Percentiles rank a stretch among this genome's conserved stretches.
These are phyloP conservation scores for Chaetomium strumarium DNA, from an alignment of 2,329 filamentous ascomycete species.

Conservation along the genomic window DNA sequence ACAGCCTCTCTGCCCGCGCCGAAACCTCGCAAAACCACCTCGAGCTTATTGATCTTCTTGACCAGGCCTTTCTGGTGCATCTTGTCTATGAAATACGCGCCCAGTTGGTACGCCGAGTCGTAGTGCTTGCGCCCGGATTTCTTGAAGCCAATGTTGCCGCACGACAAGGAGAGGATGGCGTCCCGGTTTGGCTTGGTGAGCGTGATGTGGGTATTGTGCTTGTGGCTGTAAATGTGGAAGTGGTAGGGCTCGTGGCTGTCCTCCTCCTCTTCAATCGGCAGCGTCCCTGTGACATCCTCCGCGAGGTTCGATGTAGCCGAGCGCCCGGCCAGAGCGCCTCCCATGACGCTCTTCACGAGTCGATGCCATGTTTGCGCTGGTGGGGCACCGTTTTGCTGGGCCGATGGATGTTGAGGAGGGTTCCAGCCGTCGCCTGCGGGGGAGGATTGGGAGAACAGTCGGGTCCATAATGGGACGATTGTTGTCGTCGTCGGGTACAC, in stretches of 20 bases:
- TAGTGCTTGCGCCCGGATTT: slow-evolving; percentile 76
- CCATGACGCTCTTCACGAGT: slow-evolving; percentile 13
- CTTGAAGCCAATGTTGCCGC: slow-evolving; percentile 86
- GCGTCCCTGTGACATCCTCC: slow-evolving; percentile 17
- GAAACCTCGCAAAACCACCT: slow-evolving; percentile 80
- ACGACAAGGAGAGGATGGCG: slow-evolving; percentile 71
- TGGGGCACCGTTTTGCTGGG: not conserved
- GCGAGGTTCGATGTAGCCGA: slow-evolving; percentile 10
- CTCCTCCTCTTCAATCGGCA: slow-evolving; percentile 40
- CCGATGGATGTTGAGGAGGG: not conserved
- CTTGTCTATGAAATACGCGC: slow-evolving; percentile 73
- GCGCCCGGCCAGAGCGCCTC: not conserved
- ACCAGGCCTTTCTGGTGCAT: slow-evolving; percentile 78
- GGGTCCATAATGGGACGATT: slow-evolving; percentile 21
- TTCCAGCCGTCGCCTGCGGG: slow-evolving; percentile 3
- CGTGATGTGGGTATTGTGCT: slow-evolving; percentile 94
- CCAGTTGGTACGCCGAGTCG: slow-evolving; percentile 88
- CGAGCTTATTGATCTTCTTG: slow-evolving; percentile 67
- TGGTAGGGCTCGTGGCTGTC: slow-evolving; percentile 62
- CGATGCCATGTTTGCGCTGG: slow-evolving; percentile 1
- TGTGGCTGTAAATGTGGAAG: slow-evolving; percentile 78
- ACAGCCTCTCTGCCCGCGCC: slow-evolving; percentile 83
- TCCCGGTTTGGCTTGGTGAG: slow-evolving; percentile 76
- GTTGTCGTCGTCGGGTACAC: slow-evolving; percentile 8
- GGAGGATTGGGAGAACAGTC: slow-evolving; percentile 23